Evolutionary conservation across 345 rosid species (phyloP), one percentile per base, ranked within the genome.

Genomic region (Moricandia arvensis): DNA sequence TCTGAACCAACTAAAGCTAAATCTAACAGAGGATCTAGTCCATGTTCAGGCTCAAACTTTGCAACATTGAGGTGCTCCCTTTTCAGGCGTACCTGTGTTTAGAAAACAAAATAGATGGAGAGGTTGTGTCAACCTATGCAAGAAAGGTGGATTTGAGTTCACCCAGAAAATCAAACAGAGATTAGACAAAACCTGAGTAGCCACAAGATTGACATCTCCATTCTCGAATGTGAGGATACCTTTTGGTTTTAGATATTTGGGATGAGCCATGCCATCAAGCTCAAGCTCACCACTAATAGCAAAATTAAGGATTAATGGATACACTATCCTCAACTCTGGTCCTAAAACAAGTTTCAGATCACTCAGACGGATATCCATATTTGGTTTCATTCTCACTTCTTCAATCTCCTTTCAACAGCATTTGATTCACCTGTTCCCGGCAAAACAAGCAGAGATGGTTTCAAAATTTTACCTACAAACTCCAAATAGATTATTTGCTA

Each of bases 171-270:
- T 5, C 15, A 38, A 72, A 80, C 83, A 83, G 31, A 41, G 21
- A 71, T 24, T 33, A 64, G 80, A 63, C 17, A 64, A 65, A 79
- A 87, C 99, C 85, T 95, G 97, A 75, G 97, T 92, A 53, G 97
- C 97, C 79, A 92, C 99, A 58, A 95, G 99, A 86, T 89, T 92
- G 81, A 95, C 93, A 83, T 95, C 97, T 74, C 99, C 99, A 71
- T 95, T 95, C 83, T 95, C 97, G 75, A 95, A 92, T 21, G 87
- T 79, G n/a, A 95, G 86, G 83, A 87, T 78, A 82, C 99, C 83
- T 85, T n/a, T 89, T 65, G 97, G 99, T 81, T 87, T 92, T 47
- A 94, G 89, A 80, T 77, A 80, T 79, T 94, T 94, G 53, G 97
- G 97, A 89, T 94, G 97, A 71, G 97, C 96, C 37, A 73, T 82